Conservation (phyloP, 1,284 basidiomycete genomes). For the Ustilago trichophora region DNA sequence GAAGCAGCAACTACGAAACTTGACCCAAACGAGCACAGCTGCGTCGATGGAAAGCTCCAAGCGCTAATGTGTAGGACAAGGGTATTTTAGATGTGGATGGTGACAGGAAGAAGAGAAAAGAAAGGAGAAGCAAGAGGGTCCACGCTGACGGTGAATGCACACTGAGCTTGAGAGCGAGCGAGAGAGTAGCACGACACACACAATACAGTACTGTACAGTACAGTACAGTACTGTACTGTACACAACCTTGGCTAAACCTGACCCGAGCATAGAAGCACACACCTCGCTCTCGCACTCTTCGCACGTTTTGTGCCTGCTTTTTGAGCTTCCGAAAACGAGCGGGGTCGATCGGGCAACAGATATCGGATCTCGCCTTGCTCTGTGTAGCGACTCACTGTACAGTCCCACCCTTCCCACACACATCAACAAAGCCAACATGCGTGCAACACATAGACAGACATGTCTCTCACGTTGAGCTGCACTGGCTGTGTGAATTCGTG, state of each 20-base stretch:
- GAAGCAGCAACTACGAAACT: neutral
- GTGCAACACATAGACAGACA: no score
- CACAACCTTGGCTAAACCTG: slow-evolving; percentile 1
- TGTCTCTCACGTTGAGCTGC: no score
- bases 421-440: no score
- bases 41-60: neutral
- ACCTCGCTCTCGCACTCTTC: no score
- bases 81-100: neutral
- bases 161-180: no score
- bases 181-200: slow-evolving; percentile 11
- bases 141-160: neutral
- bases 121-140: neutral
- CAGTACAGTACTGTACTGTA: no score
- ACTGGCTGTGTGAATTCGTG: neutral
- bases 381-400: no score
- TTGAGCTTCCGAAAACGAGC: neutral
- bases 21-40: neutral
- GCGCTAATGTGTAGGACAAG: neutral
- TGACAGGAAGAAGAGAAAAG: neutral
- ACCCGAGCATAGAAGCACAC: neutral
- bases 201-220: no score
- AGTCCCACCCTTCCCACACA: no score
- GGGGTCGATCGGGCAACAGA: slow-evolving; percentile 1
- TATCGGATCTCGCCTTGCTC: no score
- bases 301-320: slow-evolving; percentile 3